Base-by-base conservation (phyloP, 768 basidiomycete genomes). In the Leucocoprinus birnbaumii region DNA sequence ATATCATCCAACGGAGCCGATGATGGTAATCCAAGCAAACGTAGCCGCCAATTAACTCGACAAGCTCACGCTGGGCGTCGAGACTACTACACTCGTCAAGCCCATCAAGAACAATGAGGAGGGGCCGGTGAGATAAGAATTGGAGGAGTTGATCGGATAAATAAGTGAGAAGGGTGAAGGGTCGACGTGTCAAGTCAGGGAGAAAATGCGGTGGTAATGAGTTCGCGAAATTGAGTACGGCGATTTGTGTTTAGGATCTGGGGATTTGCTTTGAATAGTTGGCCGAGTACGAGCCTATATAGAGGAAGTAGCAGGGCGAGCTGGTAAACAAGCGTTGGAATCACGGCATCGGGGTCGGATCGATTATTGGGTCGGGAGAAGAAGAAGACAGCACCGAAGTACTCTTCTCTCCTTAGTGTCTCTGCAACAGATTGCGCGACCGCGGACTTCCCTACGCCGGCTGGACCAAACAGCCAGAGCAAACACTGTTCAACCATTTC, bases 1-100 rank as follows among this genome's bases (percentile, higher is more conserved):
- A 53, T 31, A 71, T 60, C 8, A 67, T 19, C 38, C 68, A 65
- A 9, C 37, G 55, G 10, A 70, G 24, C 3, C 8, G 24, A 11
- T 3, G 4, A 8, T 10, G 2, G 8, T 11, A 5, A 31, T 46
- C 45, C 25, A 9, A 11, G 7, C 14, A 25, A 2, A 13, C 45
- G n/a, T 45, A n/a, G 25, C 2, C 2, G 16, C 25, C 9, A 25
- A 46, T 46, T 2, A 46, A 7, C 8, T 46, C 45, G 10, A 25
- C 45, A n/a, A 46, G 26, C 25, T 46, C 22, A 25, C 21, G 7
- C 31, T 53, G 51, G 16, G 40, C 38, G 2, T 11, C 2, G 3
- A n/a, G 19, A 26, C 25, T 26, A 7, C 14, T 18, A n/a, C 51
- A 53, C 27, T 53, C 51, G 27, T 53, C 40, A 9, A 53, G 25